Conservation (phyloP, 306 rosid genomes). For the Castanea mollissima region DNA sequence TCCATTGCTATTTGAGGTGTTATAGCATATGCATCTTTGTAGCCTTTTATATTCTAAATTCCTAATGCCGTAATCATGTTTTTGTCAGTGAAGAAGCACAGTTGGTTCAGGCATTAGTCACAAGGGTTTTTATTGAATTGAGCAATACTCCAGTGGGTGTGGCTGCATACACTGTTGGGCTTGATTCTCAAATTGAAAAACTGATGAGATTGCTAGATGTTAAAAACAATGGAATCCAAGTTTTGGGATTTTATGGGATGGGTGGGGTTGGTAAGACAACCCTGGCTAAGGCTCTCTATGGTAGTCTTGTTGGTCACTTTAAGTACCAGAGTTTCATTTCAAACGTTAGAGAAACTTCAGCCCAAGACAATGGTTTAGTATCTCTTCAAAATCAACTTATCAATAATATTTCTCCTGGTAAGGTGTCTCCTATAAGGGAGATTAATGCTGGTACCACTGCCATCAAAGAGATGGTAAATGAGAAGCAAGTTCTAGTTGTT, state of each 20-base stretch:
- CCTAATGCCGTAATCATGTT: background rate
- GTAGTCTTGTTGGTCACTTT: constrained; percentile 39
- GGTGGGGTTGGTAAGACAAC: constrained; percentile 81
- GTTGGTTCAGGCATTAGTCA: constrained; percentile 28
- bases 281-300: constrained; percentile 56
- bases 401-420: constrained; percentile 14
- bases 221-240: constrained; percentile 33
- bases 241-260: constrained; percentile 55
- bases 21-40: too few species aligned
- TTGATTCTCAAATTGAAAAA: constrained; percentile 34
- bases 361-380: constrained; percentile 34
- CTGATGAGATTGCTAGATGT: constrained; percentile 26
- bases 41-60: too few species aligned
- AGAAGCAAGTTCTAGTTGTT: constrained; percentile 45
- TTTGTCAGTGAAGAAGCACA: constrained; percentile 23
- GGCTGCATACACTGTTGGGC: constrained; percentile 48
- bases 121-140: constrained; percentile 38
- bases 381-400: constrained; percentile 38
- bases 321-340: constrained; percentile 45
- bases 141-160: constrained; percentile 41
- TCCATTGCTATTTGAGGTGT: too few species aligned
- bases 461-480: constrained; percentile 12
- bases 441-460: constrained; percentile 14
- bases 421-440: background rate
- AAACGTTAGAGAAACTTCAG: constrained; percentile 40